These are phyloP conservation scores for Apiospora aurea DNA, from an alignment of 2,329 filamentous ascomycete species.

Conservation along the genomic window DNA sequence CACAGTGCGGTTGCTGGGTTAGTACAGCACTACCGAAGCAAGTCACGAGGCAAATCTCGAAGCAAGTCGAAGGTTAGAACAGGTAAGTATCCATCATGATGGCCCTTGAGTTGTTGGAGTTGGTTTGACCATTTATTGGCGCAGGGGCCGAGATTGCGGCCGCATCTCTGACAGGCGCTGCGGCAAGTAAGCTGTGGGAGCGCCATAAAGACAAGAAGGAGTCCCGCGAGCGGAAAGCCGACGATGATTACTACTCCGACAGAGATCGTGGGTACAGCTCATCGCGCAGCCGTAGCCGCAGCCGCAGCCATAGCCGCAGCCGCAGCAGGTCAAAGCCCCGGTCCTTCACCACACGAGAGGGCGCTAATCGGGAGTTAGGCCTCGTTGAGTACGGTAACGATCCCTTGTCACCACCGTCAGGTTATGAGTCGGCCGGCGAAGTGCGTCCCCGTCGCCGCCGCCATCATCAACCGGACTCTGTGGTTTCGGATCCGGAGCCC, in stretches of 20 bases:
- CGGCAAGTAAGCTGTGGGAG: slow-evolving; percentile 68
- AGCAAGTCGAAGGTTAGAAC: slow-evolving; percentile 51
- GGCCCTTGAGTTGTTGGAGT: background rate
- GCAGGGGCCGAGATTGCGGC: slow-evolving; percentile 63
- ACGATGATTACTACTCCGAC: slow-evolving; percentile 43
- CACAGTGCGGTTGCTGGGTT: slow-evolving; percentile 61
- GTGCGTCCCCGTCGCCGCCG: slow-evolving; percentile 50
- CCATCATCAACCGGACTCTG: slow-evolving; percentile 33
- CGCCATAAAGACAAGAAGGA: slow-evolving; percentile 68
- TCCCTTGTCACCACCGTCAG: slow-evolving; percentile 56
- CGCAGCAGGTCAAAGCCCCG: slow-evolving; percentile 44
- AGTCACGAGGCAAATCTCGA: slow-evolving; percentile 49
- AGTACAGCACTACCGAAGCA: slow-evolving; percentile 64
- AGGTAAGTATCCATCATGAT: slow-evolving; percentile 42
- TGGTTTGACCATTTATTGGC: slow-evolving; percentile 28
- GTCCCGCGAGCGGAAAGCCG: slow-evolving; percentile 43
- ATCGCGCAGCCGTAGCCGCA: slow-evolving; percentile 45
- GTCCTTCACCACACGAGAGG: slow-evolving; percentile 49
- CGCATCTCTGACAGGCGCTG: slow-evolving; percentile 65
- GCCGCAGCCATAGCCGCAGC: slow-evolving; percentile 47
- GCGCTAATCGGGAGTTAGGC: slow-evolving; percentile 72
- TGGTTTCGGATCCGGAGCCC: background rate
- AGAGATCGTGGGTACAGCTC: slow-evolving; percentile 26
- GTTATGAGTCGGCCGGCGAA: slow-evolving; percentile 58
- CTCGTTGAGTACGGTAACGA: slow-evolving; percentile 71